Evolutionary conservation across 805 yeast species (phyloP), one percentile per base, ranked within the genome.

Genomic region (Teunomyces aglyptinius): DNA sequence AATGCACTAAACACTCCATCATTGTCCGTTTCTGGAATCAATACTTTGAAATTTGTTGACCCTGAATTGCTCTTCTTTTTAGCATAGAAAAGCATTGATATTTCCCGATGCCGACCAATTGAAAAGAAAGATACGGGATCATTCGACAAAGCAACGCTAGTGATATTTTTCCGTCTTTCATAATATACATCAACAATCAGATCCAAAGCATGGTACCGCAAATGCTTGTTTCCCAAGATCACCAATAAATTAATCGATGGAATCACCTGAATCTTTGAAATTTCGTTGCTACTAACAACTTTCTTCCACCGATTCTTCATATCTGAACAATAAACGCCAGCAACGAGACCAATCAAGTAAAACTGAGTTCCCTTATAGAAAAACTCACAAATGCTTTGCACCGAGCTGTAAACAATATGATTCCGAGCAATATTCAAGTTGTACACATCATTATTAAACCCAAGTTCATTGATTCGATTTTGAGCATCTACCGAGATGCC

Each of bases 61-160:
- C 67, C 66, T 29, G 77, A 72, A 43, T 61, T 65, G 56, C 72
- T 65, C 62, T 73, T 81, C 65, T 68, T 74, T 57, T 78, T 80
- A 64, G 82, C 79, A 62, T 74, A 78, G 56, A 76, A 79, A 47
- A 83, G 63, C 75, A 80, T 73, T 35, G 72, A 79, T 51, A 80
- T 73, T 62, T 80, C 82, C 48, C 82, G 75, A 59, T 90, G 89
- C 26, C 73, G 77, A 0, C 94, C 96, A 49, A 86, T 68, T 41
- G 77, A 78, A 65, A 87, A 90, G 51, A 77, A 82, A 1, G 77
- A 64, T 0, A 59, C 81, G 65, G 61, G 67, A 41, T 81, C 80
- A 52, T 76, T 71, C 11, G 81, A 69, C 10, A 81, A 54, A 22
- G 73, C 62, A 26, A 78, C 73, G 12, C 85, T 78, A n/a, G 77